Evolutionary conservation across 2,329 filamentous ascomycete species (phyloP), one percentile per base, ranked within the genome.

Genomic region (Aspergillus unguis): DNA sequence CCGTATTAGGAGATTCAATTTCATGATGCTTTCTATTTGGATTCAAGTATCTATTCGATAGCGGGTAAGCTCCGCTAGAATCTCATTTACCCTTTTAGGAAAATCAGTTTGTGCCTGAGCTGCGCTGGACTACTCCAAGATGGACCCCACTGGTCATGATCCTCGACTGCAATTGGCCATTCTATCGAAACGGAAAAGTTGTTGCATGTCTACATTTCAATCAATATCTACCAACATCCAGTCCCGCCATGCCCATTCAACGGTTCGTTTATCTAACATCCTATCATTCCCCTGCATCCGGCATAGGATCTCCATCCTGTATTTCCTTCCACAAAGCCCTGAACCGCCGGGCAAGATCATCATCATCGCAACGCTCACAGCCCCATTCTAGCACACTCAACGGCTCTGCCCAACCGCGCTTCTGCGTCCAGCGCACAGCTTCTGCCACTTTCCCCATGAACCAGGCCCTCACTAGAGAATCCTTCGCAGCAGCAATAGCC

Each of bases 61-160:
- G 6, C 17, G 26, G 25, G 6, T 6, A 6, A 6, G 36, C 36
- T 8, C 9, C n/a, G 36, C 36, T 38, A 6, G 4, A 25, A 46
- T 51, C 40, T 51, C n/a, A 51, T 45, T 51, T 46, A 40, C 48
- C 48, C 17, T 10, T 47, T 52, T 37, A 36, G 50, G 50, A 52
- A 52, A 48, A 48, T 52, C 37, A 52, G 37, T 41, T 51, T 17
- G 0, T 7, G 2, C 27, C 26, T 9, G 26, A 3, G 11, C 10
- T 2, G 10, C 6, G 35, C 6, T n/a, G 10, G 11, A 37, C 7
- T 37, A 2, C 35, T 37, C 6, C 17, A 36, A 2, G 3, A 36
- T 10, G 4, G 33, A n/a, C 33, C n/a, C 9, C n/a, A 2, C 33
- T 6, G 33, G 10, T 36, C 33, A 17, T 38, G 17, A 2, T 11